phyloP scores from a whole-genome alignment of 192 early-diverging fungal genomes.

The Podila horticola region DNA sequence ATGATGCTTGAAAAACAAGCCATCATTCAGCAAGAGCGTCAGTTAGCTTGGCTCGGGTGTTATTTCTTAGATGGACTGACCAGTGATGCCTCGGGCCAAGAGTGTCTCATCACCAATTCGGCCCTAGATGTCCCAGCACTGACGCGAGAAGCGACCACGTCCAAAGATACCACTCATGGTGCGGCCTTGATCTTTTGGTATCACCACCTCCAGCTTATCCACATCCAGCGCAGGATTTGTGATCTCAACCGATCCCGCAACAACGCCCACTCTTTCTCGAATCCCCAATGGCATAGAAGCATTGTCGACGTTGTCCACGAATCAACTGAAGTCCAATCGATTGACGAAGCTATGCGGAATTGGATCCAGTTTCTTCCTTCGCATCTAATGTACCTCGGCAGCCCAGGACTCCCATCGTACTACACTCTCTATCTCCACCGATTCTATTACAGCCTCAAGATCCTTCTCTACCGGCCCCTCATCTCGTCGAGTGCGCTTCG shows the following conservation, averaged over 20 bases:
- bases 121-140: constrained; percentile 25
- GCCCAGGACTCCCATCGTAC: constrained; percentile 12
- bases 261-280: background rate
- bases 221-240: constrained; percentile 26
- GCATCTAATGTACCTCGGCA: background rate
- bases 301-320: too few relatives aligned
- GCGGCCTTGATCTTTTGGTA: constrained; percentile 44
- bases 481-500: constrained; percentile 6
- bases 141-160: constrained; percentile 20
- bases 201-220: constrained; percentile 28
- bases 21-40: constrained; percentile 25
- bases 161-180: constrained; percentile 14
- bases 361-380: background rate
- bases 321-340: background rate
- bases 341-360: background rate
- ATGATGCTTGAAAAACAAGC: constrained; percentile 2
- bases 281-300: background rate
- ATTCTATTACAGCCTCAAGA: constrained; percentile 25
- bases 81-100: constrained; percentile 12
- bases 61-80: constrained; percentile 37
- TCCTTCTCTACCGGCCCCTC: constrained; percentile 38
- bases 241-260: constrained; percentile 20
- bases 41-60: constrained; percentile 29
- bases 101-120: constrained; percentile 3
- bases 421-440: constrained; percentile 45